Conservation (phyloP, 345 rosid genomes). For the Triadica sebifera region DNA sequence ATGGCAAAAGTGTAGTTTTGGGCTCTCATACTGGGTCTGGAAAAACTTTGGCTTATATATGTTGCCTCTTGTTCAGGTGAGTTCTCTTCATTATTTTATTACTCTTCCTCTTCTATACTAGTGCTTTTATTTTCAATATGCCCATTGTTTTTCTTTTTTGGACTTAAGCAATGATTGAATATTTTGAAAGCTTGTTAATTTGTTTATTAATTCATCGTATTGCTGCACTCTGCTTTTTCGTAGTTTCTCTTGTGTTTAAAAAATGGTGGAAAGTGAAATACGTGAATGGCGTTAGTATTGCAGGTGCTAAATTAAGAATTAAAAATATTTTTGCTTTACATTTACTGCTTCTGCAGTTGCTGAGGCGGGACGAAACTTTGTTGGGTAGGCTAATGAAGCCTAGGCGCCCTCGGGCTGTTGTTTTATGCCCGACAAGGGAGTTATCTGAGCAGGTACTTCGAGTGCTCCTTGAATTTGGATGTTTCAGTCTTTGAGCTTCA, state of each 20-base stretch:
- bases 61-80: conserved; percentile 90
- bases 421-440: conserved; percentile 92
- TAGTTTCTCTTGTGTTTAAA: neutral
- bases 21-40: conserved; percentile 98
- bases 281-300: neutral
- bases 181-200: neutral
- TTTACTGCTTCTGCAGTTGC: conserved; percentile 48
- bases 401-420: conserved; percentile 86
- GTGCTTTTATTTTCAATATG: neutral
- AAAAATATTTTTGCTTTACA: conserved; percentile 2
- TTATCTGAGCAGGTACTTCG: conserved; percentile 81
- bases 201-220: neutral
- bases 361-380: conserved; percentile 74
- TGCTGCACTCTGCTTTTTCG: neutral
- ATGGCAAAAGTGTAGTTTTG: conserved; percentile 74
- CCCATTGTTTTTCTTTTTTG: no score
- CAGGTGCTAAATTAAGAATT: neutral
- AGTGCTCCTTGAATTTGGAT: neutral
- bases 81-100: neutral
- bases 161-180: neutral
- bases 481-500: neutral
- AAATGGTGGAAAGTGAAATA: neutral
- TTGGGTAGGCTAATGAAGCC: conserved; percentile 72
- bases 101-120: neutral
- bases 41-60: conserved; percentile 84